A percentile compares a stretch with the other conserved stretches of the same genome.
phyloP scores from a whole-genome alignment of 2,329 filamentous ascomycete species.

The Aspergillus spinulosporus region DNA sequence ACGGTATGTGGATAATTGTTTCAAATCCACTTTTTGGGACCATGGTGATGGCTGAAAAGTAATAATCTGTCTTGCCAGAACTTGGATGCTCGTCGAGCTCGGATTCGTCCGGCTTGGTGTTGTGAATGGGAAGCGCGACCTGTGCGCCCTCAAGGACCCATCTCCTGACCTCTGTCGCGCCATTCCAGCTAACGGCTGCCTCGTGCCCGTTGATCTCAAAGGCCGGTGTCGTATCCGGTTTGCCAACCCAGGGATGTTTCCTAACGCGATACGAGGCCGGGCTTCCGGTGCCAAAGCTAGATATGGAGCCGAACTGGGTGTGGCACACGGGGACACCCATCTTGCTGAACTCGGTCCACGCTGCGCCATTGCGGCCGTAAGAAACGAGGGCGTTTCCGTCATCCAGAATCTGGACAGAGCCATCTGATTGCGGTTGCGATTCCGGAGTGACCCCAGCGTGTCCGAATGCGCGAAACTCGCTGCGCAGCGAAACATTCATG shows the following conservation, averaged over 20 bases:
- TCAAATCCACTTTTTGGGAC: constrained; percentile 32
- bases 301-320: constrained; percentile 46
- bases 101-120: neutral
- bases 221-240: constrained; percentile 43
- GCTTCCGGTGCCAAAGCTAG: constrained; percentile 35
- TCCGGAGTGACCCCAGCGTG: constrained; percentile 35
- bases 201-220: constrained; percentile 23
- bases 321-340: constrained; percentile 52
- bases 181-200: constrained; percentile 38
- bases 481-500: constrained; percentile 47
- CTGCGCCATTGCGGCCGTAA: constrained; percentile 50
- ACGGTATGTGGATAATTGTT: constrained; percentile 28
- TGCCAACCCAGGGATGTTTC: constrained; percentile 54
- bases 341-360: constrained; percentile 55
- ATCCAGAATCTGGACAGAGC: constrained; percentile 46
- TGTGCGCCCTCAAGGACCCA: constrained; percentile 31
- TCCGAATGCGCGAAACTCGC: constrained; percentile 42
- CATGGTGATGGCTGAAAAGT: constrained; percentile 23
- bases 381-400: constrained; percentile 51
- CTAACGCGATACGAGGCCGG: constrained; percentile 56
- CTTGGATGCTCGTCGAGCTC: neutral
- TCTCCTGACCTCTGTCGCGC: constrained; percentile 36
- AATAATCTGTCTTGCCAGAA: neutral
- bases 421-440: constrained; percentile 46
- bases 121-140: neutral